A percentile compares a stretch with the other conserved stretches of the same genome.
phyloP scores from a whole-genome alignment of 2,329 filamentous ascomycete species.

The Pleurostoma richardsiae region DNA sequence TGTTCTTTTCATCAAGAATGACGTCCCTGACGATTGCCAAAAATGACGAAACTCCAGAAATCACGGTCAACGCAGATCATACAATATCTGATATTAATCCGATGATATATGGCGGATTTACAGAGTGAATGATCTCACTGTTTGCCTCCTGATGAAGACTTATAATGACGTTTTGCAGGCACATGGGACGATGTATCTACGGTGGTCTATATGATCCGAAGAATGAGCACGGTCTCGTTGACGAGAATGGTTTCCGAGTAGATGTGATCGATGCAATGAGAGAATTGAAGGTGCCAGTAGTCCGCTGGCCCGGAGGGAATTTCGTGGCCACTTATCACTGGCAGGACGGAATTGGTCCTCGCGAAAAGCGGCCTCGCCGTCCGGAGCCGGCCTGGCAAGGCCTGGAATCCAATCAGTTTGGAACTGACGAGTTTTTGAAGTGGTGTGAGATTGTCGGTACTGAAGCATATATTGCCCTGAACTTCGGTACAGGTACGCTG shows the following conservation, averaged over 20 bases:
- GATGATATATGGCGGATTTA: slow-evolving; percentile 80
- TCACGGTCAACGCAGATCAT: slow-evolving; percentile 59
- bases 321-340: slow-evolving; percentile 83
- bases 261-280: slow-evolving; percentile 71
- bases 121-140: slow-evolving; percentile 53
- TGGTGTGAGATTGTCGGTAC: slow-evolving; percentile 69
- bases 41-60: slow-evolving; percentile 55
- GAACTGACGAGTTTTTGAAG: slow-evolving; percentile 79
- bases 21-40: slow-evolving; percentile 66
- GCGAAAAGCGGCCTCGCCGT: slow-evolving; percentile 57
- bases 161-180: slow-evolving; percentile 37
- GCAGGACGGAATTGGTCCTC: slow-evolving; percentile 73
- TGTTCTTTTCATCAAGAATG: no score
- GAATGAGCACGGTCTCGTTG: slow-evolving; percentile 56
- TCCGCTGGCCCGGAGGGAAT: slow-evolving; percentile 78
- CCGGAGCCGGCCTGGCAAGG: slow-evolving; percentile 76
- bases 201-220: slow-evolving; percentile 77
- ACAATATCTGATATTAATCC: slow-evolving; percentile 69
- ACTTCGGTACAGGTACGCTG: slow-evolving; percentile 69
- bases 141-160: not conserved
- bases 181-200: slow-evolving; percentile 87
- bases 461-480: slow-evolving; percentile 73
- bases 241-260: slow-evolving; percentile 69
- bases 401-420: slow-evolving; percentile 71
- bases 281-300: slow-evolving; percentile 69